phyloP scores from a whole-genome alignment of 441 rosid species.

The Jatropha podagrica region DNA sequence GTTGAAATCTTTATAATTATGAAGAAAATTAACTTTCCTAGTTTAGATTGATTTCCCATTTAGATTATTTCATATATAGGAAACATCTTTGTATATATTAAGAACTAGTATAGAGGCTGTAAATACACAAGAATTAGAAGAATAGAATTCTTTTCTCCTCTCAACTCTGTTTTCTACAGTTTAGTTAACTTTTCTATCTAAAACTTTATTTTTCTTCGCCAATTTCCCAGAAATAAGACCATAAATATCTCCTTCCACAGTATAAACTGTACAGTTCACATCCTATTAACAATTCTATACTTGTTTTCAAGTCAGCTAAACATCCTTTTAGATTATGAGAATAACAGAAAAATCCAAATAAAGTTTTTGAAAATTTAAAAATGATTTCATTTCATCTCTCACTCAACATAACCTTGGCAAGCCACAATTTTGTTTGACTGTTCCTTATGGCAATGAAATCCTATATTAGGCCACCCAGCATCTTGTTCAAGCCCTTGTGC shows the following conservation, averaged over 20 bases:
- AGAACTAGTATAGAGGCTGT: too few species aligned
- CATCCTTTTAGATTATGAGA: neutral
- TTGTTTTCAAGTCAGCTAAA: neutral
- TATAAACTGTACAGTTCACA: neutral
- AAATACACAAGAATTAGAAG: too few species aligned
- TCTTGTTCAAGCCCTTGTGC: neutral
- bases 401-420: neutral
- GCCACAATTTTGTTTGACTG: neutral
- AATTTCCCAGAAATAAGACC: neutral
- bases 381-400: neutral
- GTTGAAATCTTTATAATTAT: too few species aligned
- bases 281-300: neutral
- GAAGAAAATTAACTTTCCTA: too few species aligned
- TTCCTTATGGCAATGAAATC: neutral
- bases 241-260: neutral
- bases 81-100: too few species aligned
- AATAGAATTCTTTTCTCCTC: too few species aligned
- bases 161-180: too few species aligned
- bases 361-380: neutral
- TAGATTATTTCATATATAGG: too few species aligned
- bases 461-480: neutral
- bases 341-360: neutral
- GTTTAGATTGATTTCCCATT: too few species aligned
- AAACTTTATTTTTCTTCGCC: neutral
- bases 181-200: neutral